Conservation (phyloP, 2,329 filamentous ascomycete species). For the Tolypocladium cylindrosporum region DNA sequence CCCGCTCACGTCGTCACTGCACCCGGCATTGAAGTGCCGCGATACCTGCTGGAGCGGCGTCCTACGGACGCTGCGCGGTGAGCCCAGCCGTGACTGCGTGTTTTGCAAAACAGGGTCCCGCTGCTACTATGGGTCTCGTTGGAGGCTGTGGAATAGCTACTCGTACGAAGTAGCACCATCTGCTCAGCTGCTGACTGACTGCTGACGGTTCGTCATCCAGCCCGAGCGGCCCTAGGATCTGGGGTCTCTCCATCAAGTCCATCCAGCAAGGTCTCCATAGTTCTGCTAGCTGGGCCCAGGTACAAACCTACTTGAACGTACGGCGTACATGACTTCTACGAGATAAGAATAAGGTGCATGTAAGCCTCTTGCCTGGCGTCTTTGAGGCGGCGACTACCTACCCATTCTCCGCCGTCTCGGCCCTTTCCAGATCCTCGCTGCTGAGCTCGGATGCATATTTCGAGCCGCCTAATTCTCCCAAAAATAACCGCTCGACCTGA, state of each 20-base stretch:
- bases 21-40: not conserved
- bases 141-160: not conserved
- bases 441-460: not conserved
- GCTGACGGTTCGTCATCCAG: not conserved
- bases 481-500: not conserved
- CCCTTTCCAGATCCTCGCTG: not conserved
- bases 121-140: not conserved
- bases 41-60: not conserved
- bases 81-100: not conserved
- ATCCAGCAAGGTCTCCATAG: not conserved
- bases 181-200: not conserved
- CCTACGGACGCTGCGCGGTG: not conserved
- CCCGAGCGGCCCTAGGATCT: not conserved
- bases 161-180: not conserved
- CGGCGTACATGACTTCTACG: not conserved
- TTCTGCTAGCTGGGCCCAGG: not conserved
- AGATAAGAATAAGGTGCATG: not conserved
- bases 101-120: not conserved
- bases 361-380: not conserved
- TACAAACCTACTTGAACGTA: not conserved
- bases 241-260: not conserved
- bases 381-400: not conserved
- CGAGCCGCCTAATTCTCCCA: not conserved
- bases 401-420: not conserved
- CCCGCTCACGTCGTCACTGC: not conserved